Evolutionary conservation across 1,139 yeast genomes (phyloP), one percentile per base, ranked within the genome.

Genomic region (Lodderomyces metapsilosis): DNA sequence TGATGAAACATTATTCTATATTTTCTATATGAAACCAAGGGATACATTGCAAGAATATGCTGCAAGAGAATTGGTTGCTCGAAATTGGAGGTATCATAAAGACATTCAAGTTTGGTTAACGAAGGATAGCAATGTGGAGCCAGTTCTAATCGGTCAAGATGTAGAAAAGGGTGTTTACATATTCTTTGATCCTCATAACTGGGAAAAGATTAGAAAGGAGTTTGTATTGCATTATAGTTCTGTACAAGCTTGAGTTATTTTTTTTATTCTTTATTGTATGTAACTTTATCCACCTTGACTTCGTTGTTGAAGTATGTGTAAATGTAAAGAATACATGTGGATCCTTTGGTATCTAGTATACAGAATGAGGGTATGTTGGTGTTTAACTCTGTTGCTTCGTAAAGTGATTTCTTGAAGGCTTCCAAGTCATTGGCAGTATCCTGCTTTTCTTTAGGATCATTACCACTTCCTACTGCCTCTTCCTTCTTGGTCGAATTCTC

Each of bases 71-170:
- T 76, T 94, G 54, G 82, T 81, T 55, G 83, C 83, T 46, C 76
- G 98, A 52, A 92, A 91, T 64, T 94, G 99, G 99, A 78, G 98
- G 51, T 94, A 88, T 57, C 98, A 94, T 64, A 92, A 91, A 64
- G 96, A 88, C 48, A 77, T 92, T 44, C 95, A 91, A 64, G 89
- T 94, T 38, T 94, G 98, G 98, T 70, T 94, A 46, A 92, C 98
- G 12, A 94, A 92, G 63, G 97, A 91, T 56, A 88, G 96, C 32
- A 79, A 82, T 54, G 82, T 84, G 48, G 98, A 92, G 59, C 97
- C 98, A 0, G 79, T 88, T 12, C 84, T 84, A 52, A 89, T 88
- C 43, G 80, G 88, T 23, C 85, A 83, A 41, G 87, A 86, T 49
- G 89, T 92, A 39, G 98, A 94, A 64, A 80, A 92, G 49, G 98